Evolutionary conservation across 202 grass and related monocot species (phyloP).

Genomic region (Cymbopogon flexuosus): DNA sequence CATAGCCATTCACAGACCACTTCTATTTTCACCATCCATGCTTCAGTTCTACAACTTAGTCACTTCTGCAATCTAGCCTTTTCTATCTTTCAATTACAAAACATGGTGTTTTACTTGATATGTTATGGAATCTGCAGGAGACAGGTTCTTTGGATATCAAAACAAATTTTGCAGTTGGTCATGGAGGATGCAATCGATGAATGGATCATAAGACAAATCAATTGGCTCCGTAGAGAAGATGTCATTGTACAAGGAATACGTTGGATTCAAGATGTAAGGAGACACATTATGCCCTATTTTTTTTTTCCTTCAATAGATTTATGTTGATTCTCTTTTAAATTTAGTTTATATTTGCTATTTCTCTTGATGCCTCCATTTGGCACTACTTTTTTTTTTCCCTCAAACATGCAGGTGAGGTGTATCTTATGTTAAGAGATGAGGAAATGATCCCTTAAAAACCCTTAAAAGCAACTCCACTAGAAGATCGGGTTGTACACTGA

Average conservation of each 20-base stretch:
- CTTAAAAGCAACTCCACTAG: neutral
- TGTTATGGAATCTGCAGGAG: conserved; percentile 50
- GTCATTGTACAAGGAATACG: conserved; percentile 64
- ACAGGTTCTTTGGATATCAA: conserved; percentile 96
- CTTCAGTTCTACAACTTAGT: neutral
- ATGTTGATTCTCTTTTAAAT: neutral
- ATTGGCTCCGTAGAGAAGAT: conserved; percentile 73
- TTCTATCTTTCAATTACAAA: conserved; percentile 19
- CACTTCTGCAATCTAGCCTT: neutral
- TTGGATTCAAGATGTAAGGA: conserved; percentile 95
- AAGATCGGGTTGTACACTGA: neutral
- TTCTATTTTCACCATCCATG: conserved; percentile 28
- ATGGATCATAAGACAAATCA: conserved; percentile 94
- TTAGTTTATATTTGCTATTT: conserved; percentile 3
- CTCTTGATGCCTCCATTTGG: neutral
- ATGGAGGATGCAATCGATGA: conserved; percentile 99
- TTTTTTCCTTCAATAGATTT: neutral
- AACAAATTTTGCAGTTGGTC: conserved; percentile 92
- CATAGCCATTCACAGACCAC: conserved; percentile 5
- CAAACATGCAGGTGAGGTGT: neutral
- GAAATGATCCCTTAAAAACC: neutral
- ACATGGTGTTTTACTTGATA: conserved; percentile 18
- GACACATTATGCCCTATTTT: neutral
- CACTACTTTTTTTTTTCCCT: neutral
- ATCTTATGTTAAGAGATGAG: neutral